phyloP scores from a whole-genome alignment of 768 basidiomycete genomes.

The Mycena epipterygia region DNA sequence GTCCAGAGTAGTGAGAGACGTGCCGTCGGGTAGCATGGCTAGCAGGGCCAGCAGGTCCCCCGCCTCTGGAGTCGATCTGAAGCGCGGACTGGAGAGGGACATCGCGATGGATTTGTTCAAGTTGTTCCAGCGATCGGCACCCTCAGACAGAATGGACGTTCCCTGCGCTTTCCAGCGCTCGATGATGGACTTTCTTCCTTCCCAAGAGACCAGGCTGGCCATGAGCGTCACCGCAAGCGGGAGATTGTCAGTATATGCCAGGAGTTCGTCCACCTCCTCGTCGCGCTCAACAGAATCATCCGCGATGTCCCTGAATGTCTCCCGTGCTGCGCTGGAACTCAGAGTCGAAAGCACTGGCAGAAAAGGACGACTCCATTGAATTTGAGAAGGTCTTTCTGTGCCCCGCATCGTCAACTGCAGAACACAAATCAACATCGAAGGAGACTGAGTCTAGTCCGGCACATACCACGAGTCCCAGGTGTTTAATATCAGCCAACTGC shows the following conservation, averaged over 20 bases:
- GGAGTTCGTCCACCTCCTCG: background rate
- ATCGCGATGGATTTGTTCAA: slow-evolving; percentile 15
- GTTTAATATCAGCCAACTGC: background rate
- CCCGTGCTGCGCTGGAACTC: background rate
- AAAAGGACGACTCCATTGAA: slow-evolving; percentile 2
- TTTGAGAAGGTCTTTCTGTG: background rate
- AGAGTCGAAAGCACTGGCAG: background rate
- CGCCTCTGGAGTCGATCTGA: background rate
- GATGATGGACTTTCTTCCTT: background rate
- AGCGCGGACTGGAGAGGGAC: slow-evolving; percentile 10
- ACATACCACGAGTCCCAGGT: slow-evolving; percentile 1
- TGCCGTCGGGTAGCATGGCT: background rate
- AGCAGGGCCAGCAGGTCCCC: background rate
- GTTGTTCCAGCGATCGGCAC: background rate
- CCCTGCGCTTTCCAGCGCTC: slow-evolving; percentile 1
- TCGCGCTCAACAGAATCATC: slow-evolving; percentile 3
- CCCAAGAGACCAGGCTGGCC: background rate
- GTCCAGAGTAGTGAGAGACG: background rate
- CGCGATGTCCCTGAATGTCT: background rate
- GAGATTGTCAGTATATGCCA: background rate
- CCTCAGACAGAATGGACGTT: slow-evolving; percentile 1
- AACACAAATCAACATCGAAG: background rate
- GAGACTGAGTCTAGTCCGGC: background rate
- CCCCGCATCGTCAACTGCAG: slow-evolving; percentile 3
- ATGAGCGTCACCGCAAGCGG: background rate